Evolutionary conservation across 2,329 filamentous ascomycete species (phyloP), one percentile per base, ranked within the genome.

Genomic region (Colletotrichum lentis): DNA sequence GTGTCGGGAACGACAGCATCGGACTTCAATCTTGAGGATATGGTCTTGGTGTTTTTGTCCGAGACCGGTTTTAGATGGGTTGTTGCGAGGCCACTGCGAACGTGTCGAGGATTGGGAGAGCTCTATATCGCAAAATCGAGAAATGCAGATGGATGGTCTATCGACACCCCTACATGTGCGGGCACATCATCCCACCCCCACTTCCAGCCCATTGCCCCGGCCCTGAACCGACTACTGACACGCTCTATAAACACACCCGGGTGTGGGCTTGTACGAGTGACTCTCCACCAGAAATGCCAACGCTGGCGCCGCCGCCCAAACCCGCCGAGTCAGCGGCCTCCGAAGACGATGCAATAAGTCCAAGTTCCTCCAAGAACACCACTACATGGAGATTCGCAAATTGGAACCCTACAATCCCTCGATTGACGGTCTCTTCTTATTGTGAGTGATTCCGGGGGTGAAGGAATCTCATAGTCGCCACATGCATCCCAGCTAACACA

Each of bases 1-100:
- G 78, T 2, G 77, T 72, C 14, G 80, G 73, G 20, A 84, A 78
- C 0, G 81, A 77, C 37, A 86, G 76, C 84, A 87, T 35, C 10
- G 31, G 31, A 10, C 31, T 35, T 10, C 31, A 35, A 35, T 2
- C 3, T 35, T 10, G 2, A 7, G 31, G 8, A 7, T 35, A 35
- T 87, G 22, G 22, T 2, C 22, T 14, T 39, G 1, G 12, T 24
- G 18, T 2, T 24, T 24, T 3, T 11, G 31, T 7, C 35, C 4
- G 3, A 35, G 31, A 35, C 31, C 10, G 31, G 2, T 10, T 10
- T 35, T 10, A 3, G 8, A 10, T 35, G 8, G 31, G 31, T 35
- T 10, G 8, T 35, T 35, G 31, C 31, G 31, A 35, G 31, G 31
- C 31, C 31, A 10, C 31, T 35, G 31, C 31, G 7, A 7, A 7